These are phyloP conservation scores for Daucus carota DNA, from an alignment of 129 eudicot species.

Conservation along the genomic window DNA sequence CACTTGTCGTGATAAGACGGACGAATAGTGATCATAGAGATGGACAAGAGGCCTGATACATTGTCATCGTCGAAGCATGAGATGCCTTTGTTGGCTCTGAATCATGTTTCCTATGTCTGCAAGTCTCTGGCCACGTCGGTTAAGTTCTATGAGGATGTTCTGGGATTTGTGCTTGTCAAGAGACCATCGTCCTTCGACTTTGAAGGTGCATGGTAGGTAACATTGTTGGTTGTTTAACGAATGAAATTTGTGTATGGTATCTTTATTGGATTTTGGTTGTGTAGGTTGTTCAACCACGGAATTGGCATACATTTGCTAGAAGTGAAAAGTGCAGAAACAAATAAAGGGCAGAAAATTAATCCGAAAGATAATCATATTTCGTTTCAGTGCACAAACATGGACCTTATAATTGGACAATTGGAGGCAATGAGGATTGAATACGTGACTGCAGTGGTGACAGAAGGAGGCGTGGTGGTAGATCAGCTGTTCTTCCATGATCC, in stretches of 20 bases:
- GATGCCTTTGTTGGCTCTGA: conserved; percentile 41
- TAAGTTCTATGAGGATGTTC: conserved; percentile 43
- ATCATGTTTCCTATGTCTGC: conserved; percentile 65
- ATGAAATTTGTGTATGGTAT: not conserved
- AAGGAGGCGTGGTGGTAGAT: conserved; percentile 28
- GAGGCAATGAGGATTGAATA: conserved; percentile 48
- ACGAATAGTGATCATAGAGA: no score
- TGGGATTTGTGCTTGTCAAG: conserved; percentile 51
- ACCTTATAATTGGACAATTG: conserved; percentile 33
- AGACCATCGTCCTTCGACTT: conserved; percentile 73
- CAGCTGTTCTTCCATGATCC: conserved; percentile 41
- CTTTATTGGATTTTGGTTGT: not conserved
- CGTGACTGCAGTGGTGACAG: conserved; percentile 29
- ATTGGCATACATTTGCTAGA: conserved; percentile 70
- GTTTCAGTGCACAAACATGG: conserved; percentile 63
- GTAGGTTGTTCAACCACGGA: conserved; percentile 66
- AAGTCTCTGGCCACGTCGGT: conserved; percentile 44
- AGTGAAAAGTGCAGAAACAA: conserved; percentile 27
- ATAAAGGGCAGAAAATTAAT: conserved; percentile 37
- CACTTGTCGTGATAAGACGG: not conserved
- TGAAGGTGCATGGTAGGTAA: conserved; percentile 62
- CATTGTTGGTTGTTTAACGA: not conserved
- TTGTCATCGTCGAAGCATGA: conserved; percentile 22
- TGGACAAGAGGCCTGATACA: conserved; percentile 3
- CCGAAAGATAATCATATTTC: conserved; percentile 83